A percentile compares a stretch with the other conserved stretches of the same genome.
Evolutionary conservation across 2,329 filamentous ascomycete species (phyloP).

Genomic region (Dactylellina cionopaga): DNA sequence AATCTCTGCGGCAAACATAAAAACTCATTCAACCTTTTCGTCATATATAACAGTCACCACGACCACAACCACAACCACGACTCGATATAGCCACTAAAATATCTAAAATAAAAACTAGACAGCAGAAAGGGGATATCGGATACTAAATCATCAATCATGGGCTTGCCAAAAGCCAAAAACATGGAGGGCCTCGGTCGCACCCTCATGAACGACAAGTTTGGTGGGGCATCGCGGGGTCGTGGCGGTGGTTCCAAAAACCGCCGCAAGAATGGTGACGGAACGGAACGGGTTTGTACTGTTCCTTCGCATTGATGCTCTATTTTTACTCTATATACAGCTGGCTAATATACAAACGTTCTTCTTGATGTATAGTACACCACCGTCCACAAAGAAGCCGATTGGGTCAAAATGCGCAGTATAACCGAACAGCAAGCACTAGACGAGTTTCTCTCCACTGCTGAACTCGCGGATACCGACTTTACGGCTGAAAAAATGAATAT

Average conservation of each 20-base stretch:
- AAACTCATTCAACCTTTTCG: conserved; percentile 2
- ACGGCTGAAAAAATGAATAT: conserved; percentile 97
- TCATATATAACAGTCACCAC: conserved; percentile 26
- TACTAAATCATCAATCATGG: conserved; percentile 19
- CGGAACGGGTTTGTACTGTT: conserved; percentile 45
- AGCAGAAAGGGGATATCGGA: background rate
- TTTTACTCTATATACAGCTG: conserved; percentile 54
- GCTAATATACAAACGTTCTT: conserved; percentile 37
- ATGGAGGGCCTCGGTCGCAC: conserved; percentile 93
- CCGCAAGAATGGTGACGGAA: conserved; percentile 51
- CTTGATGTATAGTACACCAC: conserved; percentile 78
- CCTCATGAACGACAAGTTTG: conserved; percentile 98
- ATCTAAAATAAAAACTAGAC: background rate
- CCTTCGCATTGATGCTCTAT: background rate
- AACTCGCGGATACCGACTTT: conserved; percentile 97
- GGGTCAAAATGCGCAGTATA: conserved; percentile 99
- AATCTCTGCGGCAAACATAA: conserved; percentile 38
- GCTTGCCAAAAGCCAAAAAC: conserved; percentile 85
- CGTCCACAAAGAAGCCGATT: conserved; percentile 86
- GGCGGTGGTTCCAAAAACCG: conserved; percentile 46
- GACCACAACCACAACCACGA: background rate
- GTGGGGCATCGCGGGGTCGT: conserved; percentile 72
- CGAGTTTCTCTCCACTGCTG: conserved; percentile 94
- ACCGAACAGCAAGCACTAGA: conserved; percentile 96
- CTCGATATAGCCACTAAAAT: no score